Conservation (phyloP, 495 filamentous ascomycete genomes). For the Bryoglossum gracile region DNA sequence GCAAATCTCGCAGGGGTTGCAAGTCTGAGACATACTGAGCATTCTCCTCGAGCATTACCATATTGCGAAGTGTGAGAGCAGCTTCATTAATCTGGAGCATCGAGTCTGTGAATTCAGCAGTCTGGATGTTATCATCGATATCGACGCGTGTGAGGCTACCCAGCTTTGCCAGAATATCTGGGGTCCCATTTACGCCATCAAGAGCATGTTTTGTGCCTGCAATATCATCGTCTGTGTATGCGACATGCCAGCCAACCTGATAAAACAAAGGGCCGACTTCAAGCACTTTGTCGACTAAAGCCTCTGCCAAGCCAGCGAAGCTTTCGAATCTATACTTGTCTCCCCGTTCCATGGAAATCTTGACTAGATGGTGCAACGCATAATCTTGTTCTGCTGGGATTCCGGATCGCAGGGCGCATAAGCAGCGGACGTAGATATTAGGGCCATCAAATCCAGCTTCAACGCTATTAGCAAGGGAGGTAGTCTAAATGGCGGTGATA, state of each 20-base stretch:
- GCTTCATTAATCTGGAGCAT: slow-evolving; percentile 79
- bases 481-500: too few relatives aligned
- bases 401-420: slow-evolving; percentile 70
- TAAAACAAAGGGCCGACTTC: slow-evolving; percentile 69
- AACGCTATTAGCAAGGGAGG: too few relatives aligned
- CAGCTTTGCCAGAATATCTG: slow-evolving; percentile 65
- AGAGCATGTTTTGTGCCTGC: slow-evolving; percentile 47
- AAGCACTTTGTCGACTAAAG: slow-evolving; percentile 74
- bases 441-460: slow-evolving; percentile 62
- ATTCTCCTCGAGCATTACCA: slow-evolving; percentile 86
- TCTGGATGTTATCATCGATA: slow-evolving; percentile 65
- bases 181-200: slow-evolving; percentile 71
- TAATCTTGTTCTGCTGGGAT: slow-evolving; percentile 79
- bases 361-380: slow-evolving; percentile 84
- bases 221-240: slow-evolving; percentile 53
- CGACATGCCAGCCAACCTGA: slow-evolving; percentile 71
- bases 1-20: slow-evolving; percentile 65
- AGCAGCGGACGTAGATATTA: slow-evolving; percentile 83
- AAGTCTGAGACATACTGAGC: slow-evolving; percentile 71
- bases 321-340: slow-evolving; percentile 94
- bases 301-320: slow-evolving; percentile 84
- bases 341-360: slow-evolving; percentile 87
- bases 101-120: slow-evolving; percentile 60
- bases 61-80: slow-evolving; percentile 81
- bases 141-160: slow-evolving; percentile 44